Evolutionary conservation across 2,329 filamentous ascomycete species (phyloP).

Genomic region (Thielaviopsis euricoi): DNA sequence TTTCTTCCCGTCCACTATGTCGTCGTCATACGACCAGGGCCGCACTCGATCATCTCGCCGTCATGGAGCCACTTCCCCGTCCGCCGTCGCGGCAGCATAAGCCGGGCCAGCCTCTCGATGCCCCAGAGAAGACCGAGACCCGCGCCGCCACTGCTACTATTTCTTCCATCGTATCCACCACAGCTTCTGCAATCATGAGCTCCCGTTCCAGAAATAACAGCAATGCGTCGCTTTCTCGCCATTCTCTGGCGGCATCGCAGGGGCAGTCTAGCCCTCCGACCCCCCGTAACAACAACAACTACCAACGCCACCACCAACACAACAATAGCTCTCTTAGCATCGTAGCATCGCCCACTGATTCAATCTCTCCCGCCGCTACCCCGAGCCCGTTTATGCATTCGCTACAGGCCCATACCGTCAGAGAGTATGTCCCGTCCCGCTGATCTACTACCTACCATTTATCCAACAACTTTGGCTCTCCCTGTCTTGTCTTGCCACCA

Average conservation of each 20-base stretch:
- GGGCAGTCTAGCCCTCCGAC: constrained; percentile 7
- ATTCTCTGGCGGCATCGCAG: constrained; percentile 4
- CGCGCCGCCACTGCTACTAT: neutral
- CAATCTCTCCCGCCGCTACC: constrained; percentile 29
- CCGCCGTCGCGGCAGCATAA: constrained; percentile 12
- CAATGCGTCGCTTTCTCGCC: constrained; percentile 1
- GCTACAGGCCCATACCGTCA: constrained; percentile 53
- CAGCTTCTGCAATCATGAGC: neutral
- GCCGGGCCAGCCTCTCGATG: constrained; percentile 10
- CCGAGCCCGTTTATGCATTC: constrained; percentile 50
- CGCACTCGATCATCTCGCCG: constrained; percentile 11
- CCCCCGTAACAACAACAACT: constrained; percentile 4
- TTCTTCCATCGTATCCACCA: neutral
- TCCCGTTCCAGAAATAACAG: neutral
- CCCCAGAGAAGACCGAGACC: constrained; percentile 1
- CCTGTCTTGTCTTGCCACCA: neutral
- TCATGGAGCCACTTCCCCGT: constrained; percentile 12
- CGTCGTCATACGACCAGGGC: constrained; percentile 12
- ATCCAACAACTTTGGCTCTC: neutral
- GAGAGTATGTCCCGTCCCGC: constrained; percentile 45
- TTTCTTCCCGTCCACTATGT: constrained; percentile 10
- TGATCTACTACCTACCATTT: neutral
- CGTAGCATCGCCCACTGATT: constrained; percentile 36
- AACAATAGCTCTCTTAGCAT: constrained; percentile 1
- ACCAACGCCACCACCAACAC: neutral